phyloP scores from a whole-genome alignment of 352 stramenopile genomes.

The Pythium aristosporum region DNA sequence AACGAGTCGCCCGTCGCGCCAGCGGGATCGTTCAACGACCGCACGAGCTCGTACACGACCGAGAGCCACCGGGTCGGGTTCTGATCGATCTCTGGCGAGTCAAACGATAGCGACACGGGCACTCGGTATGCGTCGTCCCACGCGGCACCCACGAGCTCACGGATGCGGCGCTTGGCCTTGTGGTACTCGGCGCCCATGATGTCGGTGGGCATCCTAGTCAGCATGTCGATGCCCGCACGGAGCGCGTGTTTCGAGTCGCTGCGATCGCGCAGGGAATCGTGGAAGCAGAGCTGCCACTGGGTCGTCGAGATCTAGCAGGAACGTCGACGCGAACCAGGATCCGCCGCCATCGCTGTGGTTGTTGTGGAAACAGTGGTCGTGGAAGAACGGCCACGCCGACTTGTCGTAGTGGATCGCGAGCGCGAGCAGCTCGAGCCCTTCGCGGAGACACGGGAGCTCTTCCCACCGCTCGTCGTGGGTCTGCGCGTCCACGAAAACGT shows the following conservation, averaged over 20 bases:
- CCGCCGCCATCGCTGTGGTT: neutral
- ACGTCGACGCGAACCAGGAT: neutral
- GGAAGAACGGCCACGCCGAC: slow-evolving; percentile 7
- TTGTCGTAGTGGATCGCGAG: slow-evolving; percentile 12
- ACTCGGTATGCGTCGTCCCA: slow-evolving; percentile 12
- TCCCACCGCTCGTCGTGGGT: slow-evolving; percentile 16
- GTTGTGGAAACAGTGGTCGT: neutral
- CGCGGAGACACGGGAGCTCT: slow-evolving; percentile 6
- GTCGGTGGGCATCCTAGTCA: slow-evolving; percentile 3
- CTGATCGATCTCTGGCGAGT: neutral
- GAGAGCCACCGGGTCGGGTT: slow-evolving; percentile 6
- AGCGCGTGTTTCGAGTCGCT: slow-evolving; percentile 11
- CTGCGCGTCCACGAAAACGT: neutral
- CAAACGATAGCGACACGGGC: slow-evolving; percentile 4
- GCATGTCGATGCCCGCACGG: slow-evolving; percentile 3
- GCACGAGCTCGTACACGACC: slow-evolving; percentile 15
- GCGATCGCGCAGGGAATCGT: neutral
- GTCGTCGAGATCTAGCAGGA: neutral
- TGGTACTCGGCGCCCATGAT: slow-evolving; percentile 7
- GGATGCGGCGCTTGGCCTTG: neutral
- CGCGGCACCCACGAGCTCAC: neutral
- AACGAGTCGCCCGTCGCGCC: neutral
- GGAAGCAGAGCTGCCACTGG: slow-evolving; percentile 7
- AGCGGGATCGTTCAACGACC: neutral
- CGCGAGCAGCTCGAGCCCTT: slow-evolving; percentile 17